A percentile compares a stretch with the other conserved stretches of the same genome.
Conservation (phyloP, 306 rosid species). For the Cicer pinnatifidum region DNA sequence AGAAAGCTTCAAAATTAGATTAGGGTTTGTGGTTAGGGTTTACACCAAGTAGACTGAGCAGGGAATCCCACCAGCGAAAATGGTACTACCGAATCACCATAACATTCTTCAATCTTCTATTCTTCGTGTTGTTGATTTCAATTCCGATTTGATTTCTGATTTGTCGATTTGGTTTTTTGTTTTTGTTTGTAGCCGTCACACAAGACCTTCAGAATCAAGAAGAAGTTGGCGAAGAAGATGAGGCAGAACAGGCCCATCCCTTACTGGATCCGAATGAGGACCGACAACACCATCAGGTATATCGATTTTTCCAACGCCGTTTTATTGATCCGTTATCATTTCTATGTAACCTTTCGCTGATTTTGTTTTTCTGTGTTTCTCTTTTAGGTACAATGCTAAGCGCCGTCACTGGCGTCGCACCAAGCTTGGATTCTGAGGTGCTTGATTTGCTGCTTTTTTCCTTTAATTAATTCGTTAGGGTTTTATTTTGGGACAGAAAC, state of each 20-base stretch:
- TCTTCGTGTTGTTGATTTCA: background rate
- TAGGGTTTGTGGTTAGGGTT: no score
- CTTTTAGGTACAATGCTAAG: conserved; percentile 56
- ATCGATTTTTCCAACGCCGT: fast-evolving
- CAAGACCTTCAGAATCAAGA: conserved; percentile 85
- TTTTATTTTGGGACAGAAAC: background rate
- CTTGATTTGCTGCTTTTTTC: background rate
- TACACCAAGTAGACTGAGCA: background rate
- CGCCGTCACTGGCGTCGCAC: conserved; percentile 68
- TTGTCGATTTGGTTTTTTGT: background rate
- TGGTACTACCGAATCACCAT: conserved; percentile 44
- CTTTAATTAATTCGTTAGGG: conserved; percentile 22
- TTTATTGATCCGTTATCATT: background rate
- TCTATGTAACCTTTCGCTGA: background rate
- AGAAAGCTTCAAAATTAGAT: no score
- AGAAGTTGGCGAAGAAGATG: conserved; percentile 95
- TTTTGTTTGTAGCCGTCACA: conserved; percentile 71
- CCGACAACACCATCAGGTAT: conserved; percentile 84
- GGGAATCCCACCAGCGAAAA: conserved; percentile 44
- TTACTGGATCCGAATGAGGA: conserved; percentile 87
- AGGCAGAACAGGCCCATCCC: conserved; percentile 96
- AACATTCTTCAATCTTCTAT: background rate
- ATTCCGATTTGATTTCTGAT: background rate
- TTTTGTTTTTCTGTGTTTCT: background rate
- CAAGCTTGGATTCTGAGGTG: conserved; percentile 60